Base-by-base conservation (phyloP, 306 rosid genomes). In the Corylus americana region DNA sequence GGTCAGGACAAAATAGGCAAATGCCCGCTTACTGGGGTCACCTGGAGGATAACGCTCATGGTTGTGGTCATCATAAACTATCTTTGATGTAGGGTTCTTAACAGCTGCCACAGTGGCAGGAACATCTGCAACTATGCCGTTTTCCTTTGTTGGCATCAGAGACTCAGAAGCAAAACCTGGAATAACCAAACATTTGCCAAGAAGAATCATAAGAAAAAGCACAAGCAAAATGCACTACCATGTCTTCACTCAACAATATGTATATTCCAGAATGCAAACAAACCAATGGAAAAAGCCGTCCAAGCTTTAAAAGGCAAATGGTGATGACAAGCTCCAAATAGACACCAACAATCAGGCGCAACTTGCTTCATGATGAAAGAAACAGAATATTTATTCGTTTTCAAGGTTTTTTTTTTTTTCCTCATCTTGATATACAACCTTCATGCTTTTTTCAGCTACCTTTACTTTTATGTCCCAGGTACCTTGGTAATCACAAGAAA, bases 1-100 rank as follows among this genome's bases (percentile, higher is more conserved):
- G 4, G 96, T 84, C 62, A 93, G 87, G 78, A 89, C 96, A 83
- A 93, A 91, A 85, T 93, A 93, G 8, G 94, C 97, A 89, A 93
- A 93, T 75, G 97, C 96, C 70, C 92, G 91, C 83, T 93, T 93
- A 91, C 94, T 93, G 54, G 97, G 97, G 79, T 93, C 97, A 22
- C 96, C 96, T 8, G 92, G 91, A 82, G 97, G 96, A 73, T 81
- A 86, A 37, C 96, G 83, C 70, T 93, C 96, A 35, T 93, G 96
- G 75, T 93, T 91, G 90, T 87, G 57, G 1, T 85, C 89, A 54
- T 93, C 96, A 22, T 93, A 93, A 31, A 91, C 85, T 81, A 91
- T 91, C 88, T 91, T 91, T 10, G 91, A 88, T 73, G 91, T 81
- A 55, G 97, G 97, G 73, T 89, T 91, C 80, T 86, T 89, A 62